Evolutionary conservation across 169 alveolate genomes (phyloP).

Genomic region (Plasmodium blacklocki): DNA sequence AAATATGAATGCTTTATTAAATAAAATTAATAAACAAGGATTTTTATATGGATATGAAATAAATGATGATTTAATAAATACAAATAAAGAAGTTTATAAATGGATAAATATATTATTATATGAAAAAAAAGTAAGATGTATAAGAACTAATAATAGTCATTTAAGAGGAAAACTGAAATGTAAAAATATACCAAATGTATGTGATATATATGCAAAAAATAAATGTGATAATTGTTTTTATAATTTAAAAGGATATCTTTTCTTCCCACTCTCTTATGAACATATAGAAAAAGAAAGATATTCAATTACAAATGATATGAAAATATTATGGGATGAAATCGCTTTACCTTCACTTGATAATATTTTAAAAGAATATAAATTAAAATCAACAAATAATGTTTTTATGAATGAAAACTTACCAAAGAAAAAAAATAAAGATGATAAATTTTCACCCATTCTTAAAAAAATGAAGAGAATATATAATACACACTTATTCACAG

Average conservation of each 20-base stretch:
- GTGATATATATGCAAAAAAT: slow-evolving; percentile 79
- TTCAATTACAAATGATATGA: slow-evolving; percentile 77
- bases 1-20: slow-evolving; percentile 47
- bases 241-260: slow-evolving; percentile 75
- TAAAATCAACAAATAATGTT: slow-evolving; percentile 66
- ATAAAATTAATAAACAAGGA: slow-evolving; percentile 70
- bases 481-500: slow-evolving; percentile 83
- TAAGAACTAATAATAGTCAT: slow-evolving; percentile 80
- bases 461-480: slow-evolving; percentile 82
- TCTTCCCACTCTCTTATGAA: slow-evolving; percentile 79
- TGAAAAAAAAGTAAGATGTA: slow-evolving; percentile 76
- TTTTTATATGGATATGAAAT: slow-evolving; percentile 77
- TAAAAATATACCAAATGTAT: slow-evolving; percentile 67
- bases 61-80: slow-evolving; percentile 75
- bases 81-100: slow-evolving; percentile 57
- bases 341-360: slow-evolving; percentile 43
- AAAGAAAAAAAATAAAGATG: slow-evolving; percentile 71
- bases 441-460: slow-evolving; percentile 61
- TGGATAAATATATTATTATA: slow-evolving; percentile 77
- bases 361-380: slow-evolving; percentile 69
- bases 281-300: slow-evolving; percentile 79
- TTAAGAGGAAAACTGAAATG: slow-evolving; percentile 81
- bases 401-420: slow-evolving; percentile 46
- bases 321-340: slow-evolving; percentile 81
- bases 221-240: slow-evolving; percentile 80